These are phyloP conservation scores for Candida jianshihensis DNA, from an alignment of 805 yeast genomes.

Conservation along the genomic window DNA sequence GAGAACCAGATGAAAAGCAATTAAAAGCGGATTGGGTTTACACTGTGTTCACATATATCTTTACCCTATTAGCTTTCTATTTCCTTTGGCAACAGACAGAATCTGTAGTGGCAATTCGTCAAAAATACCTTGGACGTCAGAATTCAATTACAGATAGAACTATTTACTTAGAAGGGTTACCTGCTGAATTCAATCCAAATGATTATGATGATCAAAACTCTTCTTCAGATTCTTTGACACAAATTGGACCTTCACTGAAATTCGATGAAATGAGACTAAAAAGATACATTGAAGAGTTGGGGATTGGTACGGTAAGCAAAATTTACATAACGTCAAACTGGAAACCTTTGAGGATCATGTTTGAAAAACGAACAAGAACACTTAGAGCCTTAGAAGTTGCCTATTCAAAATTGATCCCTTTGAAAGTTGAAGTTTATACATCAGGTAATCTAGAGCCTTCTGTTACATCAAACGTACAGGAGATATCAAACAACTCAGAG, in stretches of 20 bases:
- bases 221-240: slow-evolving; percentile 10
- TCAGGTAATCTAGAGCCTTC: slow-evolving; percentile 22
- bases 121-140: slow-evolving; percentile 75
- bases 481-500: slow-evolving; percentile 1
- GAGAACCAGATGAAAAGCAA: slow-evolving; percentile 28
- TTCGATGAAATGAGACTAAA: slow-evolving; percentile 56
- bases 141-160: slow-evolving; percentile 90
- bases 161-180: slow-evolving; percentile 80
- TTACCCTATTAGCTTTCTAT: slow-evolving; percentile 61
- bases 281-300: slow-evolving; percentile 68
- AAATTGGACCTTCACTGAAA: not conserved
- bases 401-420: slow-evolving; percentile 16
- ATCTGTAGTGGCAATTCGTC: slow-evolving; percentile 72
- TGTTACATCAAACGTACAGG: slow-evolving; percentile 12
- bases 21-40: slow-evolving; percentile 74
- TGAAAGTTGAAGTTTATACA: slow-evolving; percentile 19
- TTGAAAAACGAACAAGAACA: slow-evolving; percentile 46
- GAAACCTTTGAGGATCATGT: slow-evolving; percentile 60
- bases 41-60: slow-evolving; percentile 78
- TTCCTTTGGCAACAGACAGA: slow-evolving; percentile 65
- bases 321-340: slow-evolving; percentile 83
- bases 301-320: slow-evolving; percentile 74
- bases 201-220: slow-evolving; percentile 11
- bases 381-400: slow-evolving; percentile 57
- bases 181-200: slow-evolving; percentile 57